Conservation (phyloP, 192 early-diverging fungal species). For the Coemansia sp. region DNA sequence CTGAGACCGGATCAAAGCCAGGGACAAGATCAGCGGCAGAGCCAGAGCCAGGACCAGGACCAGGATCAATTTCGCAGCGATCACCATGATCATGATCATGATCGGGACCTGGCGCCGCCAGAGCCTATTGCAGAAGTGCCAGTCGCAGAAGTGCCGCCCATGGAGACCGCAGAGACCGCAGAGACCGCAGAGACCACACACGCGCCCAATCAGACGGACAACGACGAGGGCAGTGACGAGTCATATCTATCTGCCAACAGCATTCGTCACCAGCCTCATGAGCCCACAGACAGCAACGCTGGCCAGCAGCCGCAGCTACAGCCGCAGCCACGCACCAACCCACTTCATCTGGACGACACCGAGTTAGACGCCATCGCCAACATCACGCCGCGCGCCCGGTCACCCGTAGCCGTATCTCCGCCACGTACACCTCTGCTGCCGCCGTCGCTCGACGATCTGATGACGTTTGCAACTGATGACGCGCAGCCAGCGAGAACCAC, state of each 20-base stretch:
- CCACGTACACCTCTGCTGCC: neutral
- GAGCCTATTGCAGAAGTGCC: neutral
- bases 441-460: slow-evolving; percentile 4
- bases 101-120: neutral
- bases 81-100: no score
- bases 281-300: neutral
- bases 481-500: neutral
- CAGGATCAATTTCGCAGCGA: neutral
- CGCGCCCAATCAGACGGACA: neutral
- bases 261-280: no score
- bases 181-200: neutral
- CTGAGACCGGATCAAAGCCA: neutral
- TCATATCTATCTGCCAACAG: neutral
- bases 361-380: slow-evolving; percentile 51
- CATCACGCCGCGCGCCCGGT: slow-evolving; percentile 5
- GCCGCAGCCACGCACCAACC: neutral
- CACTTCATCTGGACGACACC: slow-evolving; percentile 21
- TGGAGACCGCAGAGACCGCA: neutral
- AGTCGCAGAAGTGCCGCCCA: neutral
- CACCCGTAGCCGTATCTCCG: neutral
- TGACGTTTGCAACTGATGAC: neutral
- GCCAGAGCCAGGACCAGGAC: slow-evolving; percentile 9
- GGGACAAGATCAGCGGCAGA: neutral
- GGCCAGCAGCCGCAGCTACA: slow-evolving; percentile 7
- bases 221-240: neutral